Evolutionary conservation across 768 basidiomycete species (phyloP).

Genomic region (Mycena maculata): DNA sequence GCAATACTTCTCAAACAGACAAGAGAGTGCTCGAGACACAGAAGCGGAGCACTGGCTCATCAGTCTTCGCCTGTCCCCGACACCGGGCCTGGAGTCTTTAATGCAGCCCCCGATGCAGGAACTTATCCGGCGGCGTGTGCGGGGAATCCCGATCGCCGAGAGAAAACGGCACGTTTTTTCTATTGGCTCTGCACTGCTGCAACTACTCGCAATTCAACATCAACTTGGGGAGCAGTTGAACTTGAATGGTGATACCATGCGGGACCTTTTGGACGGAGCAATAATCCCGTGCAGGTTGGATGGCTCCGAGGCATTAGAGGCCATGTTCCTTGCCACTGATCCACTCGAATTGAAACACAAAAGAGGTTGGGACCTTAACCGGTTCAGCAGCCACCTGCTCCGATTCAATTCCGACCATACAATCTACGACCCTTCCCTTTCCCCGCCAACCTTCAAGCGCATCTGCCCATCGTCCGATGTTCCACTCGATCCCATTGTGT

Average conservation of each 20-base stretch:
- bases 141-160: too few relatives aligned
- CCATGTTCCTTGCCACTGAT: slow-evolving; percentile 2
- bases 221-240: background rate
- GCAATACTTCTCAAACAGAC: background rate
- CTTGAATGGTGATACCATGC: background rate
- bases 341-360: background rate
- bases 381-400: background rate
- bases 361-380: background rate
- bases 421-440: background rate
- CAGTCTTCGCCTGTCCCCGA: background rate
- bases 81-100: slow-evolving; percentile 1
- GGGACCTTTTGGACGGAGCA: background rate
- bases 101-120: background rate
- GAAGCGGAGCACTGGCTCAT: background rate
- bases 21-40: background rate
- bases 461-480: background rate
- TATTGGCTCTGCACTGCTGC: background rate
- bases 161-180: too few relatives aligned
- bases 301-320: background rate
- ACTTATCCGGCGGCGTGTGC: background rate
- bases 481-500: background rate
- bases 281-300: background rate
- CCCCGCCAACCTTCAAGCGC: background rate
- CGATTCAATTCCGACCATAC: background rate
- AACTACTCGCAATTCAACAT: background rate